phyloP scores from a whole-genome alignment of 164 flowering plant species.

The Umbilicus rupestris region DNA sequence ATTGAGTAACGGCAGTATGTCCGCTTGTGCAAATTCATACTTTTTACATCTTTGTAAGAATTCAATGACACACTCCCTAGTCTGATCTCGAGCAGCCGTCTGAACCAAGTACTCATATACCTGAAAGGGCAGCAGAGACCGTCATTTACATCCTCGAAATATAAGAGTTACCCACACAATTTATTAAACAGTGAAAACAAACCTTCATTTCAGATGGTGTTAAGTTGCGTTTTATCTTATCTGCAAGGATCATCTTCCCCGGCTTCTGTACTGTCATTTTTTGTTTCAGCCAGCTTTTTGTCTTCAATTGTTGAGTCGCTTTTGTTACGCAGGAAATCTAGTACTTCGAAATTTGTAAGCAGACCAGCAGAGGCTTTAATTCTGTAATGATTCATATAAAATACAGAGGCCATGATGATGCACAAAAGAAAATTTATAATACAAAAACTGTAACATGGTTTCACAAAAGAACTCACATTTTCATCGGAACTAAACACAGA shows the following conservation, averaged over 20 bases:
- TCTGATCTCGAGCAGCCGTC: conserved; percentile 52
- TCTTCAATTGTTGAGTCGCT: conserved; percentile 40
- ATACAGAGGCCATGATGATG: too few relatives aligned
- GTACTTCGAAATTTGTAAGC: conserved; percentile 83
- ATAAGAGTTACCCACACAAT: neutral
- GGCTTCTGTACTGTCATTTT: conserved; percentile 42
- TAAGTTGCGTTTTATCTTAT: neutral
- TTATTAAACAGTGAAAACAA: neutral
- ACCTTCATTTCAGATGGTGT: conserved; percentile 60
- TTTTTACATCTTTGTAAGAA: conserved; percentile 36
- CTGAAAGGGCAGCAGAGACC: conserved; percentile 19
- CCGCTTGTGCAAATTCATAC: conserved; percentile 55
- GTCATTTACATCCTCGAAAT: neutral
- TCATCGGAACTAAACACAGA: too few relatives aligned
- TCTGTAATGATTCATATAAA: conserved; percentile 17
- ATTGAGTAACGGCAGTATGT: conserved; percentile 55
- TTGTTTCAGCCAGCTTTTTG: neutral
- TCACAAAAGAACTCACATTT: too few relatives aligned
- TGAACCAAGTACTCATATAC: conserved; percentile 65
- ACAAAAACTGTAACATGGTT: too few relatives aligned
- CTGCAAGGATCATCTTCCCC: conserved; percentile 28
- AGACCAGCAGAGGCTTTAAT: conserved; percentile 45
- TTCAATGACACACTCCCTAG: conserved; percentile 38
- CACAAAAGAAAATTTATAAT: too few relatives aligned
- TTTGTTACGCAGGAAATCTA: conserved; percentile 53